Conservation (phyloP, 2,329 filamentous ascomycete species). For the Aspergillus niger region DNA sequence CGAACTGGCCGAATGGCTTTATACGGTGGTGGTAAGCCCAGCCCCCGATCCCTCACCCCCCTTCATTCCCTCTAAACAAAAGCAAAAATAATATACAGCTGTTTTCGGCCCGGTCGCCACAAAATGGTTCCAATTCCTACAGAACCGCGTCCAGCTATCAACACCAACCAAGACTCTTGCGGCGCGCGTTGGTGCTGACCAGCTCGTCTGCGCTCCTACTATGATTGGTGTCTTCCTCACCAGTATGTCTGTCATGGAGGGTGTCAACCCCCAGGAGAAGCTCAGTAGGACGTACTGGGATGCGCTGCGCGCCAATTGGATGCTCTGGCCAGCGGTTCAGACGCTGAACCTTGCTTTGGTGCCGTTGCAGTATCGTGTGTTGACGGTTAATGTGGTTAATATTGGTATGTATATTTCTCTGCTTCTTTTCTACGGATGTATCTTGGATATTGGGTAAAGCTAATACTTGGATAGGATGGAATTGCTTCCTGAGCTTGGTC, state of each 20-base stretch:
- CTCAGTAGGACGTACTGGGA: slow-evolving; percentile 17
- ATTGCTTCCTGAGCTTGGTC: slow-evolving; percentile 22
- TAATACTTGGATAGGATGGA: slow-evolving; percentile 13
- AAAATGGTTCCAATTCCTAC: slow-evolving; percentile 22
- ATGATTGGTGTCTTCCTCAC: slow-evolving; percentile 22
- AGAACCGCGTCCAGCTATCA: slow-evolving; percentile 12
- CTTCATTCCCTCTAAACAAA: not conserved
- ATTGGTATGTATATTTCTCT: slow-evolving; percentile 12
- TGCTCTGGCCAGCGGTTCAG: slow-evolving; percentile 19
- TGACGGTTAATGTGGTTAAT: slow-evolving; percentile 20
- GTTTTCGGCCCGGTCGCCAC: slow-evolving; percentile 21
- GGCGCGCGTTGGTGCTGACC: slow-evolving; percentile 17
- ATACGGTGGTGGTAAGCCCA: slow-evolving; percentile 17
- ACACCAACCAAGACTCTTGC: slow-evolving; percentile 7
- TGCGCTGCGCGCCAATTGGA: slow-evolving; percentile 21
- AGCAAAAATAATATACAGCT: not conserved
- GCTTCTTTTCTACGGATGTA: too few species aligned
- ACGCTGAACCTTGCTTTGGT: slow-evolving; percentile 17
- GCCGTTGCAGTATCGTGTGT: slow-evolving; percentile 19
- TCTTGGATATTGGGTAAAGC: not conserved
- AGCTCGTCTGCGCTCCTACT: slow-evolving; percentile 19
- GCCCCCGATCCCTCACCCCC: not conserved
- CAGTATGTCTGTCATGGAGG: slow-evolving; percentile 21
- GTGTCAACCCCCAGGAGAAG: slow-evolving; percentile 14
- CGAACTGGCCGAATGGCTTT: slow-evolving; percentile 13